Conservation (phyloP, 2,329 filamentous ascomycete species). For the Aspergillus sp. region DNA sequence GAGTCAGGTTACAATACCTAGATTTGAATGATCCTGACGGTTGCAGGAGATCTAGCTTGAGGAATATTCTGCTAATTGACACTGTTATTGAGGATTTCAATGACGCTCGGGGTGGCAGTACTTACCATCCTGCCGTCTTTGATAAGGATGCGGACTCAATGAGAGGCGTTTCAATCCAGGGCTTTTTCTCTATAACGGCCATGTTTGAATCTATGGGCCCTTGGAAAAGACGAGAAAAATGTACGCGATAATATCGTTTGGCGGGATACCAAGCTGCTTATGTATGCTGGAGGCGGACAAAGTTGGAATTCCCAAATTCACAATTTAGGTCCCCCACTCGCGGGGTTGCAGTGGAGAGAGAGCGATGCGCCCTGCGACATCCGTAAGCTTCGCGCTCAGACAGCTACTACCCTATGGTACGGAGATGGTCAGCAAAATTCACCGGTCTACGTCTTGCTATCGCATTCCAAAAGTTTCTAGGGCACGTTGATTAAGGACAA, state of each 20-base stretch:
- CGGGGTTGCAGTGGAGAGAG: background rate
- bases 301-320: background rate
- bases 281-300: background rate
- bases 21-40: slow-evolving; percentile 83
- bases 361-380: background rate
- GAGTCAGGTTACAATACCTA: slow-evolving; percentile 33
- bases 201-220: background rate
- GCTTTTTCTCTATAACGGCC: slow-evolving; percentile 20
- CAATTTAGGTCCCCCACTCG: no score
- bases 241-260: background rate
- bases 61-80: slow-evolving; percentile 64
- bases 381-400: background rate
- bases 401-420: background rate
- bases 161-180: slow-evolving; percentile 42
- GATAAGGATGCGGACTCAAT: slow-evolving; percentile 39
- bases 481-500: background rate
- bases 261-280: background rate
- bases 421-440: background rate
- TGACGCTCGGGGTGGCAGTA: background rate
- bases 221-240: background rate
- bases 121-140: slow-evolving; percentile 39
- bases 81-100: background rate
- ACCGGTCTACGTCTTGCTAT: background rate
- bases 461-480: background rate
- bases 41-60: slow-evolving; percentile 80